A percentile compares a stretch with the other conserved stretches of the same genome.
These are phyloP conservation scores for Glycyrrhiza uralensis DNA, from an alignment of 306 rosid species.

Conservation along the genomic window DNA sequence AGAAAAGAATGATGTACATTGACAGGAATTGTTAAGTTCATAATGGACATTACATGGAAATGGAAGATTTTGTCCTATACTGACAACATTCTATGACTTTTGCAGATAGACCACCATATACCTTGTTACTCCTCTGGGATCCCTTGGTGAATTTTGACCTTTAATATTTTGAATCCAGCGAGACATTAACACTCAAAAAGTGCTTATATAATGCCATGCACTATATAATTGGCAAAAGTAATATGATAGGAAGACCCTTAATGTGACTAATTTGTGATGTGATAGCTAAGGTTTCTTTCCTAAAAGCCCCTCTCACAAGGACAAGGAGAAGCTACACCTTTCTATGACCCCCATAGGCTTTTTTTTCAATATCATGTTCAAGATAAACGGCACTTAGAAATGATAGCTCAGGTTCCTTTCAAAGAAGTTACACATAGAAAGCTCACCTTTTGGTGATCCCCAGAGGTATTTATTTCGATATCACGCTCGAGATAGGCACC, in stretches of 20 bases:
- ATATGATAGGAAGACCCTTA: no score
- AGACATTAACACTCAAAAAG: not conserved
- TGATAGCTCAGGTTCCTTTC: slow-evolving; percentile 40
- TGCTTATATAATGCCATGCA: not conserved
- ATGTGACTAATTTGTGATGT: no score
- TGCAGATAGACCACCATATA: not conserved
- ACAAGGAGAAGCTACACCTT: slow-evolving; percentile 23
- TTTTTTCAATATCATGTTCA: slow-evolving; percentile 35
- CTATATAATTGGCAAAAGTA: not conserved
- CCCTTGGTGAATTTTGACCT: not conserved
- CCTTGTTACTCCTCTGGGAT: not conserved
- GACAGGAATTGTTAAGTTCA: not conserved
- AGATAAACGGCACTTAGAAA: slow-evolving; percentile 25
- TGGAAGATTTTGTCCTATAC: not conserved
- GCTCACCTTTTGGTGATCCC: slow-evolving; percentile 57
- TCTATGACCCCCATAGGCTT: slow-evolving; percentile 39
- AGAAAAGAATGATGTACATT: not conserved
- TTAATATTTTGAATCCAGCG: not conserved
- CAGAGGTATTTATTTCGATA: slow-evolving; percentile 42
- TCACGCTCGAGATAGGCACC: slow-evolving; percentile 52
- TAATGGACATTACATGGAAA: not conserved
- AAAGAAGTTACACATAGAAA: not conserved
- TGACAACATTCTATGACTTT: not conserved
- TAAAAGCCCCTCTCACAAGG: not conserved
- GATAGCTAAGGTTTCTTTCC: no score